Base-by-base conservation (phyloP, 2,329 filamentous ascomycete genomes). In the Penicillium sp. region DNA sequence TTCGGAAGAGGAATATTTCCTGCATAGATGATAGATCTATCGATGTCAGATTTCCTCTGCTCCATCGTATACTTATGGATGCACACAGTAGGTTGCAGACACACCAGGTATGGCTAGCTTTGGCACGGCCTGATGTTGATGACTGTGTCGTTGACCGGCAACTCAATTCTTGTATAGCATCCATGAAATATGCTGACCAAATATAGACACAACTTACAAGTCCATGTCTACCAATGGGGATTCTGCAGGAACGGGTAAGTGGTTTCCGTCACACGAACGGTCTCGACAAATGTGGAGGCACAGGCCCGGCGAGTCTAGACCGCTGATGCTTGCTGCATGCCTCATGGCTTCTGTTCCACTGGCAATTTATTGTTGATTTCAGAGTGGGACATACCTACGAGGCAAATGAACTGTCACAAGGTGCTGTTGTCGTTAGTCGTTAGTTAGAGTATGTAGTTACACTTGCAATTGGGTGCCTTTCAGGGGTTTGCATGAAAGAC, bases 261-360 rank as follows among this genome's bases (percentile, higher is more conserved):
- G 31, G 31, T 35, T 12, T 22, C 19, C 27, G 16, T 31, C 28
- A 19, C 12, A 10, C 22, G 13, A 13, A 43, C 5, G 41, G 28
- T 44, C 41, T 44, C 31, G 41, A 28, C 41, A 22, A 4, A 14
- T 28, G 41, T 44, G 41, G 31, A 44, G 22, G 31, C 31, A 12
- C 27, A 35, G 22, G 22, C 35, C 30, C n/a, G 30, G 31, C 33
- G 8, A 35, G 28, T 41, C 39, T 41, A 44, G 41, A 44, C 31
- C 31, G 14, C 18, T 19, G 14, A 10, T 34, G 36, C 25, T n/a
- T 5, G n/a, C 12, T 10, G n/a, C 16, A 34, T 22, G 2, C 28
- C 12, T 30, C 18, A 22, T 31, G 16, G 18, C 9, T 12, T 41
- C n/a, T 14, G 18, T 34, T 14, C 30, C 30, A 13, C 18, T 44